phyloP scores from a whole-genome alignment of 1,284 basidiomycete genomes.

The Sporisorium scitamineum region DNA sequence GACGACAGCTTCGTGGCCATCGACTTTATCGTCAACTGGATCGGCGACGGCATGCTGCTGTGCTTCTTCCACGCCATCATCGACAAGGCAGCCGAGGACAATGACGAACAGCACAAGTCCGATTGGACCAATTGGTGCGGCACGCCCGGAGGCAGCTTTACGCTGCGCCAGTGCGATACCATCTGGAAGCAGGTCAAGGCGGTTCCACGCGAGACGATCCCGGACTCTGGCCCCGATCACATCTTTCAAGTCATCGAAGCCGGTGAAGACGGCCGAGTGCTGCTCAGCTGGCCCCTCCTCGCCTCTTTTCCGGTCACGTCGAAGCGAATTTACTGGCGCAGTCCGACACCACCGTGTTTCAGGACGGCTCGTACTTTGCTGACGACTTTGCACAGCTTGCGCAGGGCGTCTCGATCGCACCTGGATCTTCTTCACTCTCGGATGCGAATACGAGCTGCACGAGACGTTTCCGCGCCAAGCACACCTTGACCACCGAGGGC shows the following conservation, averaged over 20 bases:
- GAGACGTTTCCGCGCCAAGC: constrained; percentile 85
- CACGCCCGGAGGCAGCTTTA: constrained; percentile 72
- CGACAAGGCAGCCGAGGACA: constrained; percentile 78
- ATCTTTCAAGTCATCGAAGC: constrained; percentile 84
- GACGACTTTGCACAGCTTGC: constrained; percentile 85
- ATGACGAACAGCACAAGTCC: constrained; percentile 81
- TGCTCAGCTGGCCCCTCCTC: constrained; percentile 86
- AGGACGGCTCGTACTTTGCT: constrained; percentile 78
- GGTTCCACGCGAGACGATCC: constrained; percentile 8
- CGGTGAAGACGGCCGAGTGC: constrained; percentile 74
- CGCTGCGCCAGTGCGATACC: constrained; percentile 63
- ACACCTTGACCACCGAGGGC: constrained; percentile 76
- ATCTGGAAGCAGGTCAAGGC: constrained; percentile 46
- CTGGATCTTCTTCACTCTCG: constrained; percentile 69
- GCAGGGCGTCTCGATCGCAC: constrained; percentile 75
- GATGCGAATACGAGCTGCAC: constrained; percentile 92
- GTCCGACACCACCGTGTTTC: constrained; percentile 35
- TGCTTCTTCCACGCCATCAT: constrained; percentile 93
- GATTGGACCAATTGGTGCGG: constrained; percentile 96
- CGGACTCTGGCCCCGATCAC: constrained; percentile 69
- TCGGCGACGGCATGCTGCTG: constrained; percentile 87
- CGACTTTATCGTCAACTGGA: constrained; percentile 94
- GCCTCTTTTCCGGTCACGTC: constrained; percentile 37
- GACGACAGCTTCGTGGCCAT: constrained; percentile 87
- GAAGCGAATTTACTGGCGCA: constrained; percentile 16